Evolutionary conservation across 208 protist species (phyloP).

Genomic region (Crithidia expoeki): DNA sequence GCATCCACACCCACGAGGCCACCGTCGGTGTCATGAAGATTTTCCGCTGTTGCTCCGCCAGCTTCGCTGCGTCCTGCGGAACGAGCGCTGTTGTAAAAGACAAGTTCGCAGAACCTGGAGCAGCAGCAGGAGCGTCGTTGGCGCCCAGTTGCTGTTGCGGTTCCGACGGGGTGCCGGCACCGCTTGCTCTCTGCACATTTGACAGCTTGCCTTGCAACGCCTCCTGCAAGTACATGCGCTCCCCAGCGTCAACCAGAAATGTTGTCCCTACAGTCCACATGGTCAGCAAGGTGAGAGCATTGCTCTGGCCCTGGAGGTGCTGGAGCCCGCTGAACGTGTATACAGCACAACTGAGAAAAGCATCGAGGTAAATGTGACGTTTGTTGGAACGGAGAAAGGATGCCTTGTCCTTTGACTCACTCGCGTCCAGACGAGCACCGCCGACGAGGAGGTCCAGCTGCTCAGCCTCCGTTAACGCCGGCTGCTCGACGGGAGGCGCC

Average conservation of each 20-base stretch:
- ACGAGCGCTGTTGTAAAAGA: background rate
- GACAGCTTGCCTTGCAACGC: slow-evolving; percentile 18
- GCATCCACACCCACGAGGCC: slow-evolving; percentile 84
- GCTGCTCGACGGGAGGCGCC: background rate
- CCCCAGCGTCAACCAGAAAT: slow-evolving; percentile 64
- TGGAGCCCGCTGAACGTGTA: slow-evolving; percentile 76
- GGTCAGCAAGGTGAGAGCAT: slow-evolving; percentile 63
- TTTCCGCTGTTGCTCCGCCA: slow-evolving; percentile 39
- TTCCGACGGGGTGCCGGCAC: background rate
- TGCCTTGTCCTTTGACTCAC: slow-evolving; percentile 21
- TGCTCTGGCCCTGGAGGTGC: slow-evolving; percentile 79
- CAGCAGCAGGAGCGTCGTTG: background rate
- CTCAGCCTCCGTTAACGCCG: slow-evolving; percentile 27
- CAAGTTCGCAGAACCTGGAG: background rate
- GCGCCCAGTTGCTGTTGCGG: background rate
- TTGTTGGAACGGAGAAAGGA: slow-evolving; percentile 55
- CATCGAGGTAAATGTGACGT: slow-evolving; percentile 67
- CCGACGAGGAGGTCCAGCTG: slow-evolving; percentile 59
- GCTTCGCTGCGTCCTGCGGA: slow-evolving; percentile 3
- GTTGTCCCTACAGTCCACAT: slow-evolving; percentile 81
- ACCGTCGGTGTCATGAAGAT: slow-evolving; percentile 68
- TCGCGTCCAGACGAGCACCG: slow-evolving; percentile 44
- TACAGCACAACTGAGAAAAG: slow-evolving; percentile 40
- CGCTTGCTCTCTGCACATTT: background rate
- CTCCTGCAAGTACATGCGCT: slow-evolving; percentile 56